These are phyloP conservation scores for Thermoascus crustaceus DNA, from an alignment of 2,329 filamentous ascomycete species.

Conservation along the genomic window DNA sequence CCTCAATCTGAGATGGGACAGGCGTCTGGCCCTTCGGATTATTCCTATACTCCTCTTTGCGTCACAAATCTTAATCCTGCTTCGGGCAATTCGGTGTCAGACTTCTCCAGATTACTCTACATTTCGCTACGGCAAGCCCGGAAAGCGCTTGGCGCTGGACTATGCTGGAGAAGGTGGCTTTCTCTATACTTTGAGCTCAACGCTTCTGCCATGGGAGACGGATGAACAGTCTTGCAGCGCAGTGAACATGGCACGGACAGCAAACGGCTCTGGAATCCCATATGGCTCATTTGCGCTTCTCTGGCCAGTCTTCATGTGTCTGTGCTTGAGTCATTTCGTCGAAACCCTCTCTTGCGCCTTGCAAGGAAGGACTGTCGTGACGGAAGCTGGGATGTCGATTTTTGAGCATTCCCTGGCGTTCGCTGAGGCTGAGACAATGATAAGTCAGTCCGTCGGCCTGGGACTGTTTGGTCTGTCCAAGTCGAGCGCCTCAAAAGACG, in stretches of 20 bases:
- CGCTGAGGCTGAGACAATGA: conserved; percentile 84
- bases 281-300: conserved; percentile 66
- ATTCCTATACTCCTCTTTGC: conserved; percentile 63
- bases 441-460: conserved; percentile 70
- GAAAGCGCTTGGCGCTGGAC: conserved; percentile 58
- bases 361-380: conserved; percentile 68
- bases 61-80: conserved; percentile 59
- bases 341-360: conserved; percentile 84
- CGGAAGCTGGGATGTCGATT: conserved; percentile 90
- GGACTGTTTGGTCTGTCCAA: conserved; percentile 52
- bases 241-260: conserved; percentile 59
- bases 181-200: conserved; percentile 64
- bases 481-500: conserved; percentile 34
- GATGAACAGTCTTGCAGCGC: conserved; percentile 68
- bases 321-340: conserved; percentile 71
- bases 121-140: conserved; percentile 61
- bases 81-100: conserved; percentile 87
- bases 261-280: conserved; percentile 48
- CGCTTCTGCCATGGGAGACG: conserved; percentile 62
- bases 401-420: conserved; percentile 96
- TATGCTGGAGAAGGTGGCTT: conserved; percentile 62
- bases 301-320: conserved; percentile 43
- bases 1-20: conserved; percentile 64
- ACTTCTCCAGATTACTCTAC: conserved; percentile 65
- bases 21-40: conserved; percentile 61